Percentiles rank a stretch among this genome's conserved stretches.
Conservation (phyloP, 257 asterid species). For the Phtheirospermum japonicum region DNA sequence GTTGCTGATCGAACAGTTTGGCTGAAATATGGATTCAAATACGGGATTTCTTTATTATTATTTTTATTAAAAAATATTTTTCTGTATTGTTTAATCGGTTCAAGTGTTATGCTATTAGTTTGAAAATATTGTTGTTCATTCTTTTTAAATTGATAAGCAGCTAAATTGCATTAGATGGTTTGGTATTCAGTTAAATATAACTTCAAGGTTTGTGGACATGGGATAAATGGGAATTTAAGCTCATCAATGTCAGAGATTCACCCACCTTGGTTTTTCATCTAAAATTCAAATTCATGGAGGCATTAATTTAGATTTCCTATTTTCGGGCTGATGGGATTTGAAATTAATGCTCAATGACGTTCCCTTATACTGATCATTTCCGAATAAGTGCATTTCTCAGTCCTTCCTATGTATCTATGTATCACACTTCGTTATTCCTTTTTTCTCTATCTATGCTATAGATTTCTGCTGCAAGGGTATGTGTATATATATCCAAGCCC, state of each 20-base stretch:
- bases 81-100: background rate
- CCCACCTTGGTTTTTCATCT: background rate
- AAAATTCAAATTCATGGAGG: constrained; percentile 4
- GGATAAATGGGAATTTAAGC: background rate
- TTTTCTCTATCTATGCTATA: background rate
- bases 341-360: background rate
- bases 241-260: background rate
- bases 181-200: background rate
- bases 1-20: background rate
- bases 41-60: too few relatives aligned
- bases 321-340: constrained; percentile 8
- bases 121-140: background rate
- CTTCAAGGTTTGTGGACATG: background rate
- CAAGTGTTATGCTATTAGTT: background rate
- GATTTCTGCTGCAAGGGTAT: background rate
- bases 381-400: background rate
- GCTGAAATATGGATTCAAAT: background rate
- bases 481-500: background rate
- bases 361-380: background rate
- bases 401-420: background rate
- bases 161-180: constrained; percentile 11
- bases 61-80: background rate
- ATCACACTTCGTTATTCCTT: background rate
- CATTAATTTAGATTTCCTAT: constrained; percentile 3
- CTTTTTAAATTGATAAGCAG: background rate